Conservation (phyloP, 768 basidiomycete genomes). For the Lyophyllum atratum region DNA sequence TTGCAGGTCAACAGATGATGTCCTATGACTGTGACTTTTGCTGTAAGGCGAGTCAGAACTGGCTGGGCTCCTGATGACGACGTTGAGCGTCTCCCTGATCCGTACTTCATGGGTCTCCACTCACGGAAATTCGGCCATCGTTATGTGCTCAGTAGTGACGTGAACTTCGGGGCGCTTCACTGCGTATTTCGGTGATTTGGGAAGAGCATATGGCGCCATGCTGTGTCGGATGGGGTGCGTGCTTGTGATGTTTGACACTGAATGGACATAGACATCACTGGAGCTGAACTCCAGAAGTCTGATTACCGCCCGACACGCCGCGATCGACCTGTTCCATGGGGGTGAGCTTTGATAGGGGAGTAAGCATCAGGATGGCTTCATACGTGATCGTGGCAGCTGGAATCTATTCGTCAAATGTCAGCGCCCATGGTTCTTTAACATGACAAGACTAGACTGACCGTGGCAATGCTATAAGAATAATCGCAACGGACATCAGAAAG, state of each 20-base stretch:
- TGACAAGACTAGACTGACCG: slow-evolving; percentile 35
- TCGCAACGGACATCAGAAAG: slow-evolving; percentile 1
- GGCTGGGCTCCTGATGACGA: slow-evolving; percentile 9
- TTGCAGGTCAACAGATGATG: slow-evolving; percentile 29
- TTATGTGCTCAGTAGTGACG: slow-evolving; percentile 62
- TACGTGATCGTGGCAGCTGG: slow-evolving; percentile 71
- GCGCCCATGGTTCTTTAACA: slow-evolving; percentile 2
- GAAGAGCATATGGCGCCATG: slow-evolving; percentile 22
- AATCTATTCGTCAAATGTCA: slow-evolving; percentile 35
- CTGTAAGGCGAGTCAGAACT: slow-evolving; percentile 27
- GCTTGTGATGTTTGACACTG: slow-evolving; percentile 39
- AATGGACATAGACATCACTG: slow-evolving; percentile 47
- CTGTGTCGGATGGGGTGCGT: slow-evolving; percentile 34
- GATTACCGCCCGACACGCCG: slow-evolving; percentile 70
- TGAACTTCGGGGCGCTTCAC: slow-evolving; percentile 48
- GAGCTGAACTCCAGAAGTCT: slow-evolving; percentile 59
- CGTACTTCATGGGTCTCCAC: slow-evolving; percentile 16
- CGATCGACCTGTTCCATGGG: slow-evolving; percentile 46
- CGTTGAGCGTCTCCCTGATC: neutral
- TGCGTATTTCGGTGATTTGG: slow-evolving; percentile 32
- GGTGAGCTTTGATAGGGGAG: slow-evolving; percentile 6
- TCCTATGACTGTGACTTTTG: slow-evolving; percentile 22
- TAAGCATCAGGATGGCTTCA: slow-evolving; percentile 4
- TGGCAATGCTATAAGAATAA: slow-evolving; percentile 45
- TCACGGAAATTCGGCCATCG: slow-evolving; percentile 57